Base-by-base conservation (phyloP, 208 protist species). In the Entamoeba nuttalli region DNA sequence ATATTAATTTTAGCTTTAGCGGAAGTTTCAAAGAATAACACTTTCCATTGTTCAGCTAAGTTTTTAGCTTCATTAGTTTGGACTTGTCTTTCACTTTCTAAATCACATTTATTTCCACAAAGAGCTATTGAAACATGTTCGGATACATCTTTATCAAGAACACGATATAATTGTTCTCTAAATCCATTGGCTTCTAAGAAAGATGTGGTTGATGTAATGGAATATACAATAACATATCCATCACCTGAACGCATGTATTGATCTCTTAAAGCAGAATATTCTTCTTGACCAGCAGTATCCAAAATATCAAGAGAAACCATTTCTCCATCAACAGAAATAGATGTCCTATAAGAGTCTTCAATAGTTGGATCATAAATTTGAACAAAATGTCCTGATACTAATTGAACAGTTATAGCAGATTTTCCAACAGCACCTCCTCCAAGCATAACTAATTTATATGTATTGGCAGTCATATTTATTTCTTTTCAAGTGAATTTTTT, bases 251-350 rank as follows among this genome's bases (percentile, higher is more conserved):
- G 4, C 93, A 94, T 94, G 30, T 94, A 94, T 7, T n/a, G 15
- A 19, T 94, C 30, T 25, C 93, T 25, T 30, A 94, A 52, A 1
- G n/a, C 15, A 69, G 97, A 97, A 93, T 97, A 98, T 19, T 96
- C 97, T 5, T 97, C 97, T 95, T 97, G 97, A 19, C 97, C 98
- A 3, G 98, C 98, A 25, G 98, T 98, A 96, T 98, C 98, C 5
- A 98, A 41, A 94, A 98, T 98, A 48, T 98, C 97, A 11, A 98
- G 19, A 0, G 7, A 48, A 14, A 52, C 15, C n/a, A 48, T 44
- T 9, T 94, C 15, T 25, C 93, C 93, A 52, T 94, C 93, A 30
- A 94, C 48, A 30, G 21, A 19, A 52, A 52, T 52, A 3, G 35
- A 52, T 52, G 21, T 94, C 55, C 30, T 48, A 30, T 94, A 48